Base-by-base conservation (phyloP, 2,329 filamentous ascomycete genomes). In the Fonsecaea erecta region DNA sequence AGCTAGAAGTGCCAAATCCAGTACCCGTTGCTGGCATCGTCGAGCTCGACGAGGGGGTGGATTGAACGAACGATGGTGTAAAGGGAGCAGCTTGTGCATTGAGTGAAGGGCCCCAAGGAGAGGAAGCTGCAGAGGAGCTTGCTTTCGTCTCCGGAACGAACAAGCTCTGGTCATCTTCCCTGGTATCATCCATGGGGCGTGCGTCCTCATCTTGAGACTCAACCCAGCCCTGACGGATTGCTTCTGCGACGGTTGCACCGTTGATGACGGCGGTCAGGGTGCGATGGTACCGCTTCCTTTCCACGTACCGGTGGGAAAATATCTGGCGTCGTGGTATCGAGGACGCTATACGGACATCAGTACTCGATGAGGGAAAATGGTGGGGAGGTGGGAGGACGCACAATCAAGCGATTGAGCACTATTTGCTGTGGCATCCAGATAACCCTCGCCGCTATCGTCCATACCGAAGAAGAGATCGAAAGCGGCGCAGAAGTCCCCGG, bases 221-320 rank as follows among this genome's bases (percentile, higher is more conserved):
- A 48, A 87, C 75, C 76, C 85, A 78, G 8, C 82, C 82, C 52
- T 79, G 74, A 16, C 73, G 76, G 48, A 77, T 78, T 18, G 86
- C 84, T 70, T 84, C 79, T 52, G 77, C 76, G 52, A 87, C 80
- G 52, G 76, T 82, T 73, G 86, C 76, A 14, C 86, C 86, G 71
- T 84, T 80, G 60, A 88, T 83, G 30, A 89, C 75, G 8, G 86
- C 83, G 24, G 82, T 81, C n/a, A 86, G 74, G 1, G 79, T 82
- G 69, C 86, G 81, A 24, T 81, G 80, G 62, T 80, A 78, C 43
- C 86, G 81, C 74, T 89, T 89, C 28, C 76, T 76, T 72, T 89
- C 86, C 16, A 89, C 86, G 57, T 84, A 77, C 4, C 70, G 76
- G 21, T 81, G 74, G 0, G 85, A 87, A 67, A 84, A 85, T 16